Conservation (phyloP, 2,329 filamentous ascomycete species). For the Beauveria australis region DNA sequence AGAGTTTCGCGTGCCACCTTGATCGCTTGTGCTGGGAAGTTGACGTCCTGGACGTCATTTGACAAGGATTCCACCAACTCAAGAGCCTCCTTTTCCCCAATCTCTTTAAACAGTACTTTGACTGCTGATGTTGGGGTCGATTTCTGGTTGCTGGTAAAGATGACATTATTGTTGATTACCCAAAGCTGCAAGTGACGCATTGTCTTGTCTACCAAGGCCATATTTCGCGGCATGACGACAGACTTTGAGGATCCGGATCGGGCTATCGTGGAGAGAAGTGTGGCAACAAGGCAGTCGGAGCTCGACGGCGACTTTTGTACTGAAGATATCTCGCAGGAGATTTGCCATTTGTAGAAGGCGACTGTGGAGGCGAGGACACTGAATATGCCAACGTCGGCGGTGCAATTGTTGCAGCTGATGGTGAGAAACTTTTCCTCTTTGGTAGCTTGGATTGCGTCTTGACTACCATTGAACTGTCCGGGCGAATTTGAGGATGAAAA, state of each 20-base stretch:
- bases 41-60: slow-evolving; percentile 52
- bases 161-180: slow-evolving; percentile 48
- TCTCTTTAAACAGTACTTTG: slow-evolving; percentile 44
- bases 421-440: slow-evolving; percentile 25
- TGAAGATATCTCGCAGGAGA: slow-evolving; percentile 30
- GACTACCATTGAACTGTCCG: slow-evolving; percentile 23
- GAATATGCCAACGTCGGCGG: slow-evolving; percentile 38
- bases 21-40: slow-evolving; percentile 44
- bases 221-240: slow-evolving; percentile 33
- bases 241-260: slow-evolving; percentile 52
- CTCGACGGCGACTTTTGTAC: slow-evolving; percentile 28
- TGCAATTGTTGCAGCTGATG: slow-evolving; percentile 39
- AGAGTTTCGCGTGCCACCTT: slow-evolving; percentile 35
- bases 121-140: slow-evolving; percentile 31
- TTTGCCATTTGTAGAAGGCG: slow-evolving; percentile 50
- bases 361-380: slow-evolving; percentile 36
- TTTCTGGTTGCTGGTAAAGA: slow-evolving; percentile 33
- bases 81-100: slow-evolving; percentile 36
- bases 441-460: slow-evolving; percentile 20
- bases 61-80: slow-evolving; percentile 41
- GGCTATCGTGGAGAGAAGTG: slow-evolving; percentile 43
- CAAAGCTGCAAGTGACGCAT: slow-evolving; percentile 38
- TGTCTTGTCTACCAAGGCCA: not conserved
- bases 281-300: slow-evolving; percentile 44
- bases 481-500: slow-evolving; percentile 21